Evolutionary conservation across 2,329 filamentous ascomycete species (phyloP).

Genomic region (Elsinoe perseae): DNA sequence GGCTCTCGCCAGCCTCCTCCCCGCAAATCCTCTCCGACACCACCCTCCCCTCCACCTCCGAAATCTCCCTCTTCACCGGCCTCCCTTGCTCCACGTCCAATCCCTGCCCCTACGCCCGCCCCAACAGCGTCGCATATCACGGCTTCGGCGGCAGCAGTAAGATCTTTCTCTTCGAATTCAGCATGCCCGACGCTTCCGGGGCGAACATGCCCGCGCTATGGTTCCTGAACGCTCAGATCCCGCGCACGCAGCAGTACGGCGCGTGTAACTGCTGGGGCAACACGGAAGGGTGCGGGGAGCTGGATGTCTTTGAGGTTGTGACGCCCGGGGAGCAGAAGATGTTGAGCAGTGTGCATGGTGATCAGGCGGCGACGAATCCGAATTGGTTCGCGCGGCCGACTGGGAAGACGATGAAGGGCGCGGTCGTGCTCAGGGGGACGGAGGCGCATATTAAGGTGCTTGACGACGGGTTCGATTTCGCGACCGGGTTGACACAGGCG

Average conservation of each 20-base stretch:
- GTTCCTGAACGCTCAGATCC: slow-evolving; percentile 16
- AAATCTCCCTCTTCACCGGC: slow-evolving; percentile 15
- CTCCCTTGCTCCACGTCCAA: not conserved
- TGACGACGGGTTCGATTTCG: slow-evolving; percentile 10
- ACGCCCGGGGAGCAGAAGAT: slow-evolving; percentile 11
- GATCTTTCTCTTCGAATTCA: slow-evolving; percentile 17
- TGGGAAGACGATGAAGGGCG: slow-evolving; percentile 11
- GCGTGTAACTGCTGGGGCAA: slow-evolving; percentile 16
- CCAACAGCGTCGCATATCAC: slow-evolving; percentile 13
- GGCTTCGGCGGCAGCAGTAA: slow-evolving; percentile 15
- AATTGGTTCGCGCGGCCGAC: slow-evolving; percentile 15
- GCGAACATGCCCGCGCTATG: slow-evolving; percentile 14
- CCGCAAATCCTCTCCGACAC: slow-evolving; percentile 15
- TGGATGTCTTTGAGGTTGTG: slow-evolving; percentile 15
- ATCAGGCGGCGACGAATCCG: slow-evolving; percentile 15
- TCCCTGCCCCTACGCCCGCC: slow-evolving; percentile 16
- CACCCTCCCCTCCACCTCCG: slow-evolving; percentile 9
- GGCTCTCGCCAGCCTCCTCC: slow-evolving; percentile 8
- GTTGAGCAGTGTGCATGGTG: slow-evolving; percentile 12
- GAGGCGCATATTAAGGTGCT: slow-evolving; percentile 12
- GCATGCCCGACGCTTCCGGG: slow-evolving; percentile 13
- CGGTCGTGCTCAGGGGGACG: slow-evolving; percentile 5
- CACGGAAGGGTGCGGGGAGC: slow-evolving; percentile 15
- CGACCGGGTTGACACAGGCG: slow-evolving; percentile 8
- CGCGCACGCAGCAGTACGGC: slow-evolving; percentile 17